Base-by-base conservation (phyloP, 371 early-diverging fungal species). In the Apophysomyces trapeziformis region DNA sequence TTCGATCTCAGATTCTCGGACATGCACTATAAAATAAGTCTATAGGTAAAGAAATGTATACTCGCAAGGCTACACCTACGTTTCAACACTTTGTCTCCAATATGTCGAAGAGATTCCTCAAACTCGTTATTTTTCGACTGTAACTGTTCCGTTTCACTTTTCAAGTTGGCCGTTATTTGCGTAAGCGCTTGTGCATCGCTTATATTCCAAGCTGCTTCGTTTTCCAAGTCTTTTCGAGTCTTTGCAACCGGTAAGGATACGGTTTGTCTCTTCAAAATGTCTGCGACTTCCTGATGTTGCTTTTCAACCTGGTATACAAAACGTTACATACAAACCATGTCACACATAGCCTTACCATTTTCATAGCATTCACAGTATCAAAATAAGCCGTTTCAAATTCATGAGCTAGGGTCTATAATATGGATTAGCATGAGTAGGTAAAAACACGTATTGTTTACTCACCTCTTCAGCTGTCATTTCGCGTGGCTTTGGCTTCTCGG, bases 351-450 rank as follows among this genome's bases (percentile, higher is more conserved):
- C 3, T 59, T 68, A 74, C 74, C 58, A 68, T 43, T 37, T 68
- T 58, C 43, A 74, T 69, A 13, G 60, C 68, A 16, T 68, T 66
- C 7, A 50, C 60, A 13, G 71, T 64, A 11, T 14, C 58, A n/a
- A 74, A 61, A 54, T 71, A 74, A 8, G 68, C 44, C 9, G 21
- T 16, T 68, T 78, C 78, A 46, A 69, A 78, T 57, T 66, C 71
- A 32, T 58, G 58, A 2, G 71, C 75, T 75, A 78, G 74, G 12
- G 73, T 67, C 46, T 73, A 54, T 2, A 47, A 57, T 7, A 44
- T 37, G 38, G 36, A 21, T 45, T 36, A 65, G 36, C n/a, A 32
- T 16, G 39, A 7, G 46, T 13, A 11, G 2, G 0, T 41, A 13
- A 16, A 47, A 8, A 21, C 43, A 38, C 0, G 37, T 43, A 18